These are phyloP conservation scores for Trichoderma harzianum DNA, from an alignment of 2,329 filamentous ascomycete genomes.

Conservation along the genomic window DNA sequence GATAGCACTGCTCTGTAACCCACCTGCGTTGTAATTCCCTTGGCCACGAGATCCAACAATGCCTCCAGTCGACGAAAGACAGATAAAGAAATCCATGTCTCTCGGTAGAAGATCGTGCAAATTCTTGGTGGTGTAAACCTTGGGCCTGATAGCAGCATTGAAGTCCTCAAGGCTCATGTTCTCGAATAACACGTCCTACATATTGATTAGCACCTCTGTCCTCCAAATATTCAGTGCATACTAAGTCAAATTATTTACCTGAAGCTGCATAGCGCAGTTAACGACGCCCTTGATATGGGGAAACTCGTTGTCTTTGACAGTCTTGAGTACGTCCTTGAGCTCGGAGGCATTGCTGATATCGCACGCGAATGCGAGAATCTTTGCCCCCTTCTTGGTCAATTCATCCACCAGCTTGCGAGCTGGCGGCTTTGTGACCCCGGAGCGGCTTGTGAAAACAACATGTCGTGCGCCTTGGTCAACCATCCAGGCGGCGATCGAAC, in stretches of 20 bases:
- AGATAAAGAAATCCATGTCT: not conserved
- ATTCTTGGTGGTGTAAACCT: not conserved
- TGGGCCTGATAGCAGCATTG: not conserved
- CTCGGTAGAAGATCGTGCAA: not conserved
- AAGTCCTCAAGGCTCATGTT: not conserved
- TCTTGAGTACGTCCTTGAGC: not conserved
- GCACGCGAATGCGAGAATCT: not conserved
- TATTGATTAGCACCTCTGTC: not conserved
- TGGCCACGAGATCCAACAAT: not conserved
- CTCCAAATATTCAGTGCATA: too few species aligned
- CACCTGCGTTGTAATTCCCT: not conserved
- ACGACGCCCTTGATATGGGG: not conserved
- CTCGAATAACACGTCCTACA: not conserved
- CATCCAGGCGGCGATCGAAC: not conserved
- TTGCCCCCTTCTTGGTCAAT: not conserved
- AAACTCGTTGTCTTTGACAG: not conserved
- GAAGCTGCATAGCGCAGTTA: not conserved
- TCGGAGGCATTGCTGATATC: not conserved
- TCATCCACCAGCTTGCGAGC: not conserved
- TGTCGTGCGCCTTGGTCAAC: not conserved
- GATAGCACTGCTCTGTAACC: not conserved
- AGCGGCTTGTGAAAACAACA: not conserved
- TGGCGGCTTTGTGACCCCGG: not conserved
- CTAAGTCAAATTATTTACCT: not conserved
- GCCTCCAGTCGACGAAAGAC: not conserved